Evolutionary conservation across 345 rosid genomes (phyloP).

Genomic region (Citrus unshiu): DNA sequence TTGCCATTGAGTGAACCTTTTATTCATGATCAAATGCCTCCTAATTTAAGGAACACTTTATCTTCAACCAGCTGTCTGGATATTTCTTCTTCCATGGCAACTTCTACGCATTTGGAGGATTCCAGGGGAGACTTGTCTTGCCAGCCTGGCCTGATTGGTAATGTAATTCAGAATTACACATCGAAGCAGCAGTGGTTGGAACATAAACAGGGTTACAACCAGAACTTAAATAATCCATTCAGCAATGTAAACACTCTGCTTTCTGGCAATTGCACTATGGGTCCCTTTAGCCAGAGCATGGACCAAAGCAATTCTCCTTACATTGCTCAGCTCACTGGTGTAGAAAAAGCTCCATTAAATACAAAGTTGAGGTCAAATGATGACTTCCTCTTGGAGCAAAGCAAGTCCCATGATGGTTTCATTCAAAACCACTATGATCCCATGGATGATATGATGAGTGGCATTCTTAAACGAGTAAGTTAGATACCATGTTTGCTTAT

Average conservation of each 20-base stretch:
- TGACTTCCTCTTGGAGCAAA: constrained; percentile 36
- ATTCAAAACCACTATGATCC: constrained; percentile 45
- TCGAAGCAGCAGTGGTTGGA: constrained; percentile 53
- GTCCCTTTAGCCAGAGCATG: constrained; percentile 21
- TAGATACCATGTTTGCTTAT: constrained; percentile 1
- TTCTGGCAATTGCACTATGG: constrained; percentile 30
- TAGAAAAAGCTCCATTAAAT: constrained; percentile 33
- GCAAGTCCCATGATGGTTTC: constrained; percentile 44
- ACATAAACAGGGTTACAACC: constrained; percentile 28
- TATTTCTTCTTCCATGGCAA: constrained; percentile 37
- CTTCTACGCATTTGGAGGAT: constrained; percentile 29
- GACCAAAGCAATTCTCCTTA: constrained; percentile 32
- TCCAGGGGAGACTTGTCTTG: constrained; percentile 41
- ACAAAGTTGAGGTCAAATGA: constrained; percentile 35
- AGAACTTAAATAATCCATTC: constrained; percentile 29
- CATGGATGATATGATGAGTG: constrained; percentile 65
- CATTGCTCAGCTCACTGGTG: constrained; percentile 26
- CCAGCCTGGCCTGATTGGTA: constrained; percentile 42
- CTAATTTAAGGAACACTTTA: constrained; percentile 25
- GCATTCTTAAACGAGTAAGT: constrained; percentile 66
- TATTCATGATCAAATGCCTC: constrained; percentile 30
- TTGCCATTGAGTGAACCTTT: constrained; percentile 38
- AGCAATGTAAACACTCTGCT: constrained; percentile 30
- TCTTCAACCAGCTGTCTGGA: constrained; percentile 30
- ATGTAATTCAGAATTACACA: constrained; percentile 36